Evolutionary conservation across 2,329 filamentous ascomycete genomes (phyloP).

Genomic region (Calonectria naviculata): DNA sequence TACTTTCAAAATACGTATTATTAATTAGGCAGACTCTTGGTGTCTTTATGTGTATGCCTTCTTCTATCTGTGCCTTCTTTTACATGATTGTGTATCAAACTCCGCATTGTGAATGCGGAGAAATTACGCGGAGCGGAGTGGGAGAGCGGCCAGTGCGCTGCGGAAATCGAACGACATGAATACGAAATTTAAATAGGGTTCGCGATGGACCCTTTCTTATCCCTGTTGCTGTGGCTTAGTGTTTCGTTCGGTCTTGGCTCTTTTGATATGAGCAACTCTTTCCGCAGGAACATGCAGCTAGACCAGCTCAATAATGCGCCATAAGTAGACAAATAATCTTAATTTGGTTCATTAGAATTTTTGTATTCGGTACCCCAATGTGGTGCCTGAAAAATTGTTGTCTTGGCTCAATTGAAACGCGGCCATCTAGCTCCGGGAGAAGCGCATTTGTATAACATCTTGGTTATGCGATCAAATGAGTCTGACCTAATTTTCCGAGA

Average conservation of each 20-base stretch:
- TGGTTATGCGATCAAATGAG: too few species aligned
- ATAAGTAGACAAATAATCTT: too few species aligned
- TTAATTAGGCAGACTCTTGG: neutral
- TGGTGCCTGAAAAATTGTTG: too few species aligned
- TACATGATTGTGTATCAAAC: neutral
- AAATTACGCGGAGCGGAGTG: neutral
- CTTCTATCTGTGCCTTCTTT: neutral
- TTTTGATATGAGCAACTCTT: neutral
- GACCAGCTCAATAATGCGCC: too few species aligned
- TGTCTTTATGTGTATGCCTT: neutral
- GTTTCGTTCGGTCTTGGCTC: neutral
- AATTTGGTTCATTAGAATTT: too few species aligned
- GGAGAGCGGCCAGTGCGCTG: neutral
- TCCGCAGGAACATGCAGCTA: too few species aligned
- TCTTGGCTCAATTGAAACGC: too few species aligned
- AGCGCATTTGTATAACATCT: too few species aligned
- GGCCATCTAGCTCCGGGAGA: too few species aligned
- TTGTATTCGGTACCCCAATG: too few species aligned
- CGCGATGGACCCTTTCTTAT: neutral
- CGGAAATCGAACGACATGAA: neutral
- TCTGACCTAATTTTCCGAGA: too few species aligned
- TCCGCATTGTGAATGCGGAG: neutral
- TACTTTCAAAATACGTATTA: neutral
- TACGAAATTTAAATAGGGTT: neutral
- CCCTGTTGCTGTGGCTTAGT: neutral